Percentiles rank a stretch among this genome's conserved stretches.
Evolutionary conservation across 305 asterid genomes (phyloP).

Genomic region (Fraxinus velutina): DNA sequence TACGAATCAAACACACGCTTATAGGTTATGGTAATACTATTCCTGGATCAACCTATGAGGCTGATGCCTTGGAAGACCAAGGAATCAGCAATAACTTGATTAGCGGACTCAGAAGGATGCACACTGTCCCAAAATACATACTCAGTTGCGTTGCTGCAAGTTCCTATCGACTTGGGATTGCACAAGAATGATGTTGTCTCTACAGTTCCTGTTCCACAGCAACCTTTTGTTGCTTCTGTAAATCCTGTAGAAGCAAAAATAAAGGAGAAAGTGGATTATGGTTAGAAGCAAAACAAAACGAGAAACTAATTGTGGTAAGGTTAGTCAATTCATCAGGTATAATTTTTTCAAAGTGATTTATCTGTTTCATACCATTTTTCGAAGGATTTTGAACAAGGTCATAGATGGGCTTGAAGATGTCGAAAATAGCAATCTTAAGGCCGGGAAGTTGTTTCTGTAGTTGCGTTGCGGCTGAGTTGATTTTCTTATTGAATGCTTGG

Average conservation of each 20-base stretch:
- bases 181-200: constrained; percentile 66
- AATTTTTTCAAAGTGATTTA: neutral
- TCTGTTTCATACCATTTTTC: constrained; percentile 35
- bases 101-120: constrained; percentile 91
- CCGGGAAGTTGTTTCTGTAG: constrained; percentile 58
- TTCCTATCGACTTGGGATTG: constrained; percentile 62
- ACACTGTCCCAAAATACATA: constrained; percentile 97
- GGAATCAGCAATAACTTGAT: constrained; percentile 65
- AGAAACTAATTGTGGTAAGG: neutral
- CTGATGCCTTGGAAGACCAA: constrained; percentile 66
- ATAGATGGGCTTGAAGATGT: constrained; percentile 65
- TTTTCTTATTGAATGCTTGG: constrained; percentile 64
- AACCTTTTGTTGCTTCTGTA: constrained; percentile 60
- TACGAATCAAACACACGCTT: neutral
- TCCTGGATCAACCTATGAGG: constrained; percentile 48
- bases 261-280: neutral
- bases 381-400: constrained; percentile 57
- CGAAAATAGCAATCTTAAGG: constrained; percentile 66
- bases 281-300: neutral
- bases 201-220: constrained; percentile 77
- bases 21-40: neutral
- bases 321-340: neutral
- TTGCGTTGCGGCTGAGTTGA: constrained; percentile 52
- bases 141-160: constrained; percentile 69
- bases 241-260: constrained; percentile 43